Evolutionary conservation across 1,284 basidiomycete species (phyloP), one percentile per base, ranked within the genome.

Genomic region (Thecaphora thlaspeos): DNA sequence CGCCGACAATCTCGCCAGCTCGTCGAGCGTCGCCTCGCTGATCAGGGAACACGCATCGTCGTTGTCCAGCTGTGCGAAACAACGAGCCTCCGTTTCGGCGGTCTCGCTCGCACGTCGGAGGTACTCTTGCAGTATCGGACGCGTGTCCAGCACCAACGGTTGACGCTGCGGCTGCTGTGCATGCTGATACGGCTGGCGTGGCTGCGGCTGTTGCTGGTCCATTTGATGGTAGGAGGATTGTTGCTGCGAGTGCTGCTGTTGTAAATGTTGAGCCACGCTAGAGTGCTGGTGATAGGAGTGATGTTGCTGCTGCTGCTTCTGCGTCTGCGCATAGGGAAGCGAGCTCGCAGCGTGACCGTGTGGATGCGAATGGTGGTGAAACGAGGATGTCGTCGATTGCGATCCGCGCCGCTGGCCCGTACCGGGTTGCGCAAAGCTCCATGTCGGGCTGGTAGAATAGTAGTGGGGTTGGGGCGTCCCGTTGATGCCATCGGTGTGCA

Each of bases 11-110:
- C 66, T 37, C 18, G 66, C 56, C 14, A 69, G 54, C 50, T 68
- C 67, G 40, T 72, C 68, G n/a, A 70, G 46, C 3, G 64, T 68
- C 2, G 53, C 64, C 32, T 70, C 61, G 30, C 62, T 61, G 28
- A 68, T 61, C 37, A 64, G 51, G 5, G 49, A 52, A 4, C 47
- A 45, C 9, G 43, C 51, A 22, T 61, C 61, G 39, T 61, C 49
- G 22, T 51, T 45, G 14, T 68, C 41, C 14, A 46, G 37, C 38
- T 39, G n/a, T n/a, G n/a, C 48, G 24, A 10, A 19, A 17, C 32
- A 19, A 21, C 40, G 30, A 22, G 36, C 42, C 22, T 21, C 18
- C 15, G 37, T 43, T 22, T 48, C 26, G 14, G 51, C 51, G 8
- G 40, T 37, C 10, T 34, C 32, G 32, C 32, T 34, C 0, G 58